Percentiles rank a stretch among this genome's conserved stretches.
These are phyloP conservation scores for Trypanosoma lewisi DNA, from an alignment of 208 protist genomes.

Conservation along the genomic window DNA sequence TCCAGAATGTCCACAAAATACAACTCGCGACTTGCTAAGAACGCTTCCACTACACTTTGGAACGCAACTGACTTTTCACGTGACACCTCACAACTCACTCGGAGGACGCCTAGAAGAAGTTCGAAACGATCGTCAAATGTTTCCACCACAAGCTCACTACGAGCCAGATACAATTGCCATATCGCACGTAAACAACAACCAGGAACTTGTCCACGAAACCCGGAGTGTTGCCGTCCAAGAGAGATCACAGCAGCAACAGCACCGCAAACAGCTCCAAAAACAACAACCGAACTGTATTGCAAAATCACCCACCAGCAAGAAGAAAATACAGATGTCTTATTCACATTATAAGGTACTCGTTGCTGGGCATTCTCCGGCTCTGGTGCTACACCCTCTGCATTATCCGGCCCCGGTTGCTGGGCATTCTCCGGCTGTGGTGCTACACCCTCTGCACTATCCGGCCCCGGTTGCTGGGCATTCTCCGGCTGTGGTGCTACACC, in stretches of 20 bases:
- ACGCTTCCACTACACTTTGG: constrained; percentile 7
- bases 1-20: constrained; percentile 67
- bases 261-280: neutral
- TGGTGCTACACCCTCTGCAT: no score
- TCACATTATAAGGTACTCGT: no score
- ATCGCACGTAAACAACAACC: neutral
- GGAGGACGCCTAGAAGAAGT: neutral
- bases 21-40: constrained; percentile 50
- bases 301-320: neutral
- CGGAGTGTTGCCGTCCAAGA: neutral
- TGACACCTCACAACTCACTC: neutral
- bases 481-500: no score
- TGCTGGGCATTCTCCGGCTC: no score
- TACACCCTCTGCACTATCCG: no score
- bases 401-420: no score
- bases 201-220: neutral
- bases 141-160: neutral
- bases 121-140: neutral
- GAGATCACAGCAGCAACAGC: neutral
- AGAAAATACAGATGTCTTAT: neutral
- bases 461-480: no score
- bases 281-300: neutral
- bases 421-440: no score
- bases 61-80: neutral
- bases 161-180: neutral